Evolutionary conservation across 2,329 filamentous ascomycete genomes (phyloP), one percentile per base, ranked within the genome.

Genomic region (Mycosphaerella sp.): DNA sequence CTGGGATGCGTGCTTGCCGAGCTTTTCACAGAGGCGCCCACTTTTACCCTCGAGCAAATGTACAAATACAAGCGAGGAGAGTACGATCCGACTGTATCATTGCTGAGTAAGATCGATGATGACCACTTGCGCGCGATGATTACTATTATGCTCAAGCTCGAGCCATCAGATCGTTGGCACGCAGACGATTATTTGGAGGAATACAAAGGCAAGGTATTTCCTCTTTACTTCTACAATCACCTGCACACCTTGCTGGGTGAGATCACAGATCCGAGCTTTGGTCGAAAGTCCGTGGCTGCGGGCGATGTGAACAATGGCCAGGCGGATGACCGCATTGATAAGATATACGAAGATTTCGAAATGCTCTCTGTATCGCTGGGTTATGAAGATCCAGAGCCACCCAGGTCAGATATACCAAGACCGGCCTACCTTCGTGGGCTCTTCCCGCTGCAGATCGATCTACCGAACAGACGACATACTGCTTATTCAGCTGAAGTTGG

Each of bases 231-330:
- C 66, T 97, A 96, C 76, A 95, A 83, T 67, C 97, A 98, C 67
- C 77, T 98, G 32, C 93, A 98, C 68, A 91, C 96, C 65, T 95
- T 98, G 68, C 96, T 98, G 89, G 88, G 89, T 62, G 80, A 95
- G 51, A 88, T 98, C 58, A 97, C 93, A 3, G 90, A 97, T 68
- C 87, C 91, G 0, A 88, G 86, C 0, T 88, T 89, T 1, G 89
- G 89, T 0, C 85, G 86, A 60, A 84, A 81, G 49, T 80, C 84
- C 9, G 79, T 89, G 41, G 85, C 85, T 8, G 81, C 86, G 1
- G 78, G 82, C 9, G 74, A 78, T 2, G 83, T 81, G 59, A 95
- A 91, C 65, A 77, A 91, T 49, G 87, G 87, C 56, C 90, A 96
- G 70, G 84, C 90, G 1, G 93, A 98, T 70, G 90, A 96, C 61